phyloP scores from a whole-genome alignment of 805 yeast genomes.

The Ogataea minuta region DNA sequence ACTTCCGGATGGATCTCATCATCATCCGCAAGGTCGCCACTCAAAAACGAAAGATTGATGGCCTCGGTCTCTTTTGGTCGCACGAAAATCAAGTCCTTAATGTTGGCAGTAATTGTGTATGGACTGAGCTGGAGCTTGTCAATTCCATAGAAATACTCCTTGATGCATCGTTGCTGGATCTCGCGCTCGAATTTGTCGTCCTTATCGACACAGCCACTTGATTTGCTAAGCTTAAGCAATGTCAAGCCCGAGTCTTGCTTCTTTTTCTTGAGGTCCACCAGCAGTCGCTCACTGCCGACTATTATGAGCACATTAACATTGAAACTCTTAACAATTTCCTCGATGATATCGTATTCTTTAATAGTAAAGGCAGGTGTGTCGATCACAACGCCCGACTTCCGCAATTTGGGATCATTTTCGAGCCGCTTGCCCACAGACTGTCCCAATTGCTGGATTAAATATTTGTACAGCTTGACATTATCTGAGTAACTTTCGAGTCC shows the following conservation, averaged over 20 bases:
- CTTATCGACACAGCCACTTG: slow-evolving; percentile 75
- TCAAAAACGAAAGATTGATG: slow-evolving; percentile 25
- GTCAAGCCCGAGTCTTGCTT: slow-evolving; percentile 38
- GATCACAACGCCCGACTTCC: slow-evolving; percentile 58
- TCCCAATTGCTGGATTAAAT: slow-evolving; percentile 43
- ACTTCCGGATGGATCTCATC: slow-evolving; percentile 14
- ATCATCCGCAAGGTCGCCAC: slow-evolving; percentile 29
- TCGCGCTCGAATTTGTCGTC: slow-evolving; percentile 70
- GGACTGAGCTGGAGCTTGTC: slow-evolving; percentile 71
- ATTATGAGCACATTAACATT: slow-evolving; percentile 60
- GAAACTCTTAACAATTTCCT: slow-evolving; percentile 57
- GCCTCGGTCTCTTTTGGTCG: slow-evolving; percentile 43
- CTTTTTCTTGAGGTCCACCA: slow-evolving; percentile 59
- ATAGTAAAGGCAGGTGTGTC: slow-evolving; percentile 69
- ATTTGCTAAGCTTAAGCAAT: slow-evolving; percentile 61
- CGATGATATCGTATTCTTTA: slow-evolving; percentile 50
- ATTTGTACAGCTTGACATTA: slow-evolving; percentile 56
- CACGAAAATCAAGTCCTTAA: slow-evolving; percentile 58
- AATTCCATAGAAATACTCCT: slow-evolving; percentile 88
- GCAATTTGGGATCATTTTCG: slow-evolving; percentile 45
- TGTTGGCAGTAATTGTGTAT: slow-evolving; percentile 73
- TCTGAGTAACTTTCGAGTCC: slow-evolving; percentile 64
- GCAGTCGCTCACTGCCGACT: slow-evolving; percentile 71
- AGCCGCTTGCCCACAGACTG: slow-evolving; percentile 42
- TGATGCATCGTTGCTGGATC: slow-evolving; percentile 70